Evolutionary conservation across 495 filamentous ascomycete genomes (phyloP).

Genomic region (Penicillium cinerascens): DNA sequence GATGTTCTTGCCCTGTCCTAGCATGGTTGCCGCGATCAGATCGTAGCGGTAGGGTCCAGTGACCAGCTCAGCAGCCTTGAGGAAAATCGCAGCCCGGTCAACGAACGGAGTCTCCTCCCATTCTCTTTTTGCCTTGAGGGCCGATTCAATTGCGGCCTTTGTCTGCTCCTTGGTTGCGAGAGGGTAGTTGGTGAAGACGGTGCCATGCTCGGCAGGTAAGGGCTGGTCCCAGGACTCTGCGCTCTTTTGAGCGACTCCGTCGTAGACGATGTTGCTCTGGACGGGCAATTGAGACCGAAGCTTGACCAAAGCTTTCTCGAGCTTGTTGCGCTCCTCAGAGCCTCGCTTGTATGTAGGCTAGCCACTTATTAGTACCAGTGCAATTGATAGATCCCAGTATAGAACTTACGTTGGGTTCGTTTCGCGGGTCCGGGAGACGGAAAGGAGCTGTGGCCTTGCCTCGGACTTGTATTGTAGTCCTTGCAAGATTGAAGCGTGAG

Average conservation of each 20-base stretch:
- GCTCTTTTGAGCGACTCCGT: slow-evolving; percentile 47
- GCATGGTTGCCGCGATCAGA: slow-evolving; percentile 88
- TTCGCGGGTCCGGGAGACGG: slow-evolving; percentile 33
- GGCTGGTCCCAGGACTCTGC: slow-evolving; percentile 48
- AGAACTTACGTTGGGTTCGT: slow-evolving; percentile 33
- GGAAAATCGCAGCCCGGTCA: slow-evolving; percentile 86
- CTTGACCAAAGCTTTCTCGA: slow-evolving; percentile 59
- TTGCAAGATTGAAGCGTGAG: slow-evolving; percentile 9
- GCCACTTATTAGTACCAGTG: background rate
- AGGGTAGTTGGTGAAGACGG: slow-evolving; percentile 69
- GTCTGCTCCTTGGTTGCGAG: slow-evolving; percentile 68
- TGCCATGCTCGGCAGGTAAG: slow-evolving; percentile 70
- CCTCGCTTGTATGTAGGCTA: slow-evolving; percentile 73
- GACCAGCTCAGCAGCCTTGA: slow-evolving; percentile 90
- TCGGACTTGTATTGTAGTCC: slow-evolving; percentile 20
- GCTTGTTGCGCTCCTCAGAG: slow-evolving; percentile 63
- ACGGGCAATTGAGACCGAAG: slow-evolving; percentile 49
- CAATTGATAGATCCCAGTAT: no score
- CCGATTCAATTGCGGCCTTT: slow-evolving; percentile 68
- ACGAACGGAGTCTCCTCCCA: slow-evolving; percentile 85
- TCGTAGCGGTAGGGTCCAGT: slow-evolving; percentile 89
- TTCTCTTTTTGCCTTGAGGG: slow-evolving; percentile 71
- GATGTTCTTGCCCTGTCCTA: slow-evolving; percentile 94
- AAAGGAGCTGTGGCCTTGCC: slow-evolving; percentile 32
- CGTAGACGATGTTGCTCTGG: slow-evolving; percentile 49